Evolutionary conservation across 768 basidiomycete species (phyloP).

Genomic region (Ramaria rubella): DNA sequence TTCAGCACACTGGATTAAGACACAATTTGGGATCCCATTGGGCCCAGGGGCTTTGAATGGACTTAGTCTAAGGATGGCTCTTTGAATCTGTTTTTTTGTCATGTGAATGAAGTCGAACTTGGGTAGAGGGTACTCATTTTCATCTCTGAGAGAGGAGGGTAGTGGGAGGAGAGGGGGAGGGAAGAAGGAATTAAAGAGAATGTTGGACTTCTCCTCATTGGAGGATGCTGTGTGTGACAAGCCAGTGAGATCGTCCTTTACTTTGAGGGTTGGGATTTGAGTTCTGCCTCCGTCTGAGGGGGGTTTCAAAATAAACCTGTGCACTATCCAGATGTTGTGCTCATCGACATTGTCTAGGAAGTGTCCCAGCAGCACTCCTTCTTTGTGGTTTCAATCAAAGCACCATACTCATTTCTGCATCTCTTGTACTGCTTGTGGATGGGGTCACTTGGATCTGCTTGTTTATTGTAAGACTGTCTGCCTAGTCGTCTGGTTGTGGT

Average conservation of each 20-base stretch:
- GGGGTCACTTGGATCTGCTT: slow-evolving; percentile 4
- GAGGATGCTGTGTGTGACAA: too few species aligned
- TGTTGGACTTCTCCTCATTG: too few species aligned
- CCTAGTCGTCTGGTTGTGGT: slow-evolving; percentile 15
- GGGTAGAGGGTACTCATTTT: slow-evolving; percentile 23
- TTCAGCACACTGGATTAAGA: not conserved
- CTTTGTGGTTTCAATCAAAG: not conserved
- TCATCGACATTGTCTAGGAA: not conserved
- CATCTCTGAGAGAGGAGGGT: too few species aligned
- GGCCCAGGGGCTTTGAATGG: slow-evolving; percentile 20
- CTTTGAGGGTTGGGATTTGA: slow-evolving; percentile 16
- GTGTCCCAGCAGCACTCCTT: not conserved
- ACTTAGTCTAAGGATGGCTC: slow-evolving; percentile 8
- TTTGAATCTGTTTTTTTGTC: slow-evolving; percentile 11
- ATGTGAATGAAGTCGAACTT: not conserved
- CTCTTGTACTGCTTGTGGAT: not conserved
- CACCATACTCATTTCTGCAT: not conserved
- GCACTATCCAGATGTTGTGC: not conserved
- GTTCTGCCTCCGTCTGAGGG: slow-evolving; percentile 16
- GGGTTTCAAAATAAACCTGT: not conserved
- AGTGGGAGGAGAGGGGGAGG: too few species aligned
- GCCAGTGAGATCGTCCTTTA: not conserved
- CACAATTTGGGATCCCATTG: slow-evolving; percentile 5
- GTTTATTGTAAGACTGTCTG: not conserved
- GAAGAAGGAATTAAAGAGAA: not conserved